A percentile compares a stretch with the other conserved stretches of the same genome.
Conservation (phyloP, 2,329 filamentous ascomycete genomes). For the Nigrospora osmanthi region DNA sequence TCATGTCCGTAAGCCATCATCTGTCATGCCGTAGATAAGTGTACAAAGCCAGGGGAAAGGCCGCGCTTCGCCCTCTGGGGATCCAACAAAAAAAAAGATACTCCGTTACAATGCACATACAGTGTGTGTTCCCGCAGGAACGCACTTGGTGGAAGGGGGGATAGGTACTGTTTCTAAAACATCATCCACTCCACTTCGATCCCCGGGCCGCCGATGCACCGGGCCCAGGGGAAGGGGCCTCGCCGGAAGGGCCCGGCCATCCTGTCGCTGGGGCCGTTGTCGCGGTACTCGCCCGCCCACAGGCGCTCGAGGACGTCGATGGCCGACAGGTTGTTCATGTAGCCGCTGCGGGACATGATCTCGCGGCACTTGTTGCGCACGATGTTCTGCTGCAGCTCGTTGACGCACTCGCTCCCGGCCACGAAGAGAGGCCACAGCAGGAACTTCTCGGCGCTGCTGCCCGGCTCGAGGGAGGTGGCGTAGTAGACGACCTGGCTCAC, state of each 20-base stretch:
- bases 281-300: constrained; percentile 55
- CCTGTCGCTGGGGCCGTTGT: constrained; percentile 19
- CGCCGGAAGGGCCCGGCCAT: constrained; percentile 22
- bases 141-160: too few species aligned
- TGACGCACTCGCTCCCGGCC: constrained; percentile 80
- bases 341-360: constrained; percentile 82
- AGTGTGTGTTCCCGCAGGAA: too few species aligned
- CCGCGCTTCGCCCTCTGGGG: too few species aligned
- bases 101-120: too few species aligned
- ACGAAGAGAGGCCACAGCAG: constrained; percentile 91
- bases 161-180: constrained; percentile 26
- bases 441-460: constrained; percentile 73
- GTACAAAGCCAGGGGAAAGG: too few species aligned
- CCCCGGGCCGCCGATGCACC: constrained; percentile 46
- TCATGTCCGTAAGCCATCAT: too few species aligned
- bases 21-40: too few species aligned
- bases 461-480: constrained; percentile 69
- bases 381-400: constrained; percentile 68
- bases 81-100: too few species aligned
- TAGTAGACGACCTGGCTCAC: constrained; percentile 79
- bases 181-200: constrained; percentile 60
- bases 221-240: constrained; percentile 51
- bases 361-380: constrained; percentile 76
- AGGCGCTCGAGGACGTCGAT: constrained; percentile 79
- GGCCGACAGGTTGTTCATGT: constrained; percentile 86